Percentiles rank a stretch among this genome's conserved stretches.
phyloP scores from a whole-genome alignment of 2,329 filamentous ascomycete genomes.

The Metarhizium sp. region DNA sequence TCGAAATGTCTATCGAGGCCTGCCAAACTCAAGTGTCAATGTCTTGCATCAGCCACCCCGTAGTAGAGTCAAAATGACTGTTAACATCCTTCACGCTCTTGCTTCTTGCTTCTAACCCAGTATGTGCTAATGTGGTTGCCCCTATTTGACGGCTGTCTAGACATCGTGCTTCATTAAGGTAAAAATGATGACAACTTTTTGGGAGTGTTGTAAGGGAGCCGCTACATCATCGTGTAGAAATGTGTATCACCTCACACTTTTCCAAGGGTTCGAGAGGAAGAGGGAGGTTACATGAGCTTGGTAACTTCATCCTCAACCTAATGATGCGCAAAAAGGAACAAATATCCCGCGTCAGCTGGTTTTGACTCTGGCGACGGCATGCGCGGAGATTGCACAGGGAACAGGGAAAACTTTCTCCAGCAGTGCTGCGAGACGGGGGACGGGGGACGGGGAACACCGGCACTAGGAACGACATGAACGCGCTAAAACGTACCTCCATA shows the following conservation, averaged over 20 bases:
- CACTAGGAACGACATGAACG: conserved; percentile 9
- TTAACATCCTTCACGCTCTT: neutral
- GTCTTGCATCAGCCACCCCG: conserved; percentile 6
- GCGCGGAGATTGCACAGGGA: conserved; percentile 6
- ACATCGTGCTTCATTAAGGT: neutral
- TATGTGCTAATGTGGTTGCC: neutral
- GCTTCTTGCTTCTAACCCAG: neutral
- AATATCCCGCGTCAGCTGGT: conserved; percentile 20
- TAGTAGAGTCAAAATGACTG: neutral
- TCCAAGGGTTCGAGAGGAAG: neutral
- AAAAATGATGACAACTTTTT: neutral
- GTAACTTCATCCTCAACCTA: conserved; percentile 84
- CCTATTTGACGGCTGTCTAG: neutral
- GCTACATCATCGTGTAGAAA: neutral
- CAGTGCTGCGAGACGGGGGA: neutral
- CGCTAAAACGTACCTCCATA: conserved; percentile 76
- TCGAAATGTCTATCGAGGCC: conserved; percentile 16
- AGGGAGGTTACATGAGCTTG: conserved; percentile 65
- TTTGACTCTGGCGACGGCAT: conserved; percentile 10
- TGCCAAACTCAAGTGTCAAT: conserved; percentile 21
- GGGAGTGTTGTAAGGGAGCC: neutral
- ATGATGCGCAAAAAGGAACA: conserved; percentile 16
- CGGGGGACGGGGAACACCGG: neutral
- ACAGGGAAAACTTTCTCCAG: neutral
- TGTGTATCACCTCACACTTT: neutral